phyloP scores from a whole-genome alignment of 192 early-diverging fungal species.

The Thoreauomyces humboldtii region DNA sequence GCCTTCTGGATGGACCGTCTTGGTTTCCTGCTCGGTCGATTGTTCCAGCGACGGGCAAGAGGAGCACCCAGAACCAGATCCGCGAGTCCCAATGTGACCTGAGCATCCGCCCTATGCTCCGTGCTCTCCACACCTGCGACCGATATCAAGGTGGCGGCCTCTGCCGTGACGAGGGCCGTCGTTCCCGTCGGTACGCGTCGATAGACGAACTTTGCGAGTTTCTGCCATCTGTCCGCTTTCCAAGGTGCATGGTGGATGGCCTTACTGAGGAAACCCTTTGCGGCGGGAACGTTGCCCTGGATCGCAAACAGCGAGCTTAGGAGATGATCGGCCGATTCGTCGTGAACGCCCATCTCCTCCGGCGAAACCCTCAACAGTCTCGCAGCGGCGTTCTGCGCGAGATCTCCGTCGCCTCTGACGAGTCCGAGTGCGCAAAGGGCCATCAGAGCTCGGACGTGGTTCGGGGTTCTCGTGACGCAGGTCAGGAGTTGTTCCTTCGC shows the following conservation, averaged over 20 bases:
- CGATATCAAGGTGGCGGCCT: not conserved
- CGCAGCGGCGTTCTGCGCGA: slow-evolving; percentile 62
- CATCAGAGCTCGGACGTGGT: slow-evolving; percentile 64
- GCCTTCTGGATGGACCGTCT: slow-evolving; percentile 10
- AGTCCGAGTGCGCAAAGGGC: slow-evolving; percentile 69
- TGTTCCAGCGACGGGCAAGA: not conserved
- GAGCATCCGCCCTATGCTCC: not conserved
- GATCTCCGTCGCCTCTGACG: slow-evolving; percentile 55
- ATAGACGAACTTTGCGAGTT: slow-evolving; percentile 22
- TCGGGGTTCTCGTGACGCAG: slow-evolving; percentile 54
- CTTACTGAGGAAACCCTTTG: slow-evolving; percentile 39
- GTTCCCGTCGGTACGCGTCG: not conserved
- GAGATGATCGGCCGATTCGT: slow-evolving; percentile 25
- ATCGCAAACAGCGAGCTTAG: slow-evolving; percentile 33
- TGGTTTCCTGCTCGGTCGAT: not conserved
- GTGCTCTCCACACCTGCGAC: not conserved
- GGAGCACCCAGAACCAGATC: slow-evolving; percentile 7
- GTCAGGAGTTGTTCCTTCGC: slow-evolving; percentile 57
- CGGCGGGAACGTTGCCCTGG: slow-evolving; percentile 32
- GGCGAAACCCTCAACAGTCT: slow-evolving; percentile 59
- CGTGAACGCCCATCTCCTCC: slow-evolving; percentile 11
- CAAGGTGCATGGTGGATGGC: slow-evolving; percentile 37
- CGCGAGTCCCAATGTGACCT: not conserved
- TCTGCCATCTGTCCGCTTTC: slow-evolving; percentile 33
- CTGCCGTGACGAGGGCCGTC: not conserved